Evolutionary conservation across 2,329 filamentous ascomycete genomes (phyloP), one percentile per base, ranked within the genome.

Genomic region (Monosporascus cannonballus): DNA sequence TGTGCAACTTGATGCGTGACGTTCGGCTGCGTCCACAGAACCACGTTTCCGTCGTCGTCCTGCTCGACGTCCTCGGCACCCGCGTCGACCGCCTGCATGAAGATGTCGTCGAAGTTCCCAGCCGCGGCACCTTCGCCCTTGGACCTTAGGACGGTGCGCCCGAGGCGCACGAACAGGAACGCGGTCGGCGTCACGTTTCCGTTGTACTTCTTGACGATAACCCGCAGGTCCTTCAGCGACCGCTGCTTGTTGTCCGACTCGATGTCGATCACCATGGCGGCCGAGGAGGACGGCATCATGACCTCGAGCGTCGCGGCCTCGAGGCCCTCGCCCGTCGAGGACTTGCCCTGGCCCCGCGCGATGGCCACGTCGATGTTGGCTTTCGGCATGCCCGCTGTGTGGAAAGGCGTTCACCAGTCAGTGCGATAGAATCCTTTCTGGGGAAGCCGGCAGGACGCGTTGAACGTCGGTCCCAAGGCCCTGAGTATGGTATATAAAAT

Each of bases 121-220:
- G 67, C 70, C 25, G 71, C 56, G 47, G 80, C 76, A 58, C 78
- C 79, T 56, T 77, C 70, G 36, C 46, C 45, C 37, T 51, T 48
- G 17, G 17, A 59, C 74, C 64, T 84, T 82, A 96, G 85, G 3
- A 86, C 76, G 27, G 91, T 79, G 50, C 85, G 79, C 2, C 94
- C 94, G 54, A 86, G 86, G 64, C 87, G 88, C 52, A 89, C 80
- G 68, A 99, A 99, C 63, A 96, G 79, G 71, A 93, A 97, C 7
- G 82, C 83, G 14, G 89, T 90, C 0, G 91, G 83, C 6, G 89
- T 87, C 2, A 83, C 73, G 2, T 77, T 81, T 5, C 87, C 94
- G 18, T 86, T 86, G 49, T 78, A 73, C 54, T 85, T 83, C 67
- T 91, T 95, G 51, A 96, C 77, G 2, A 87, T 71, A 48, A 77